Percentiles rank a stretch among this genome's conserved stretches.
phyloP scores from a whole-genome alignment of 2,329 filamentous ascomycete genomes.

The Didymella segeticola region DNA sequence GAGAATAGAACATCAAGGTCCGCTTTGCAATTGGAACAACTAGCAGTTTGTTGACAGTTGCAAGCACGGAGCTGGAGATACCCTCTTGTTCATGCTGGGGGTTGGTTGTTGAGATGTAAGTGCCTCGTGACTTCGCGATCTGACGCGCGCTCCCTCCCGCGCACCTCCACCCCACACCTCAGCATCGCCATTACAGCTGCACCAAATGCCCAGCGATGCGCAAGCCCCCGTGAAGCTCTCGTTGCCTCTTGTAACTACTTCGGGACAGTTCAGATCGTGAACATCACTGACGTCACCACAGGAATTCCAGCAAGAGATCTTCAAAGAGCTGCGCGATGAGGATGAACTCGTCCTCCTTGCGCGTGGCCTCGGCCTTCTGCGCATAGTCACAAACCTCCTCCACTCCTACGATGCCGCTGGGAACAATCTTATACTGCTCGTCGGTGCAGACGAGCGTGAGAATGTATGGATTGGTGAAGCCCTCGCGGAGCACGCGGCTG shows the following conservation, averaged over 20 bases:
- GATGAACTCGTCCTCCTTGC: conserved; percentile 95
- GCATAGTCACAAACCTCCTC: conserved; percentile 91
- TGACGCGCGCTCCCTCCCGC: conserved; percentile 25
- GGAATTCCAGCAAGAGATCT: conserved; percentile 94
- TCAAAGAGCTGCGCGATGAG: conserved; percentile 73
- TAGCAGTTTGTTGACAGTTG: not conserved
- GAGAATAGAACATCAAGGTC: not conserved
- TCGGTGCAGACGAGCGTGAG: conserved; percentile 89
- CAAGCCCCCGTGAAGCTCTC: conserved; percentile 76
- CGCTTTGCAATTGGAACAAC: too few species aligned
- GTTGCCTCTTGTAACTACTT: conserved; percentile 68
- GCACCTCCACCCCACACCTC: conserved; percentile 24
- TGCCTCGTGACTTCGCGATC: conserved; percentile 38
- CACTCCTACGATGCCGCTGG: conserved; percentile 97
- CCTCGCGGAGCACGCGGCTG: conserved; percentile 90
- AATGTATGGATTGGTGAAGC: conserved; percentile 98
- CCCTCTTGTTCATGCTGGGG: too few species aligned
- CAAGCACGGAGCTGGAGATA: too few species aligned
- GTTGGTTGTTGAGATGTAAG: not conserved
- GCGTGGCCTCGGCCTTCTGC: conserved; percentile 87
- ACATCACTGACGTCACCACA: conserved; percentile 44
- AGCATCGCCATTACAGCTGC: conserved; percentile 25
- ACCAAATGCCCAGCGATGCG: conserved; percentile 51
- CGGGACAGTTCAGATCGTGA: not conserved
- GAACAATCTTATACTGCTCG: conserved; percentile 87